Evolutionary conservation across 129 eudicot species (phyloP).

Genomic region (Ambrosia trifida): DNA sequence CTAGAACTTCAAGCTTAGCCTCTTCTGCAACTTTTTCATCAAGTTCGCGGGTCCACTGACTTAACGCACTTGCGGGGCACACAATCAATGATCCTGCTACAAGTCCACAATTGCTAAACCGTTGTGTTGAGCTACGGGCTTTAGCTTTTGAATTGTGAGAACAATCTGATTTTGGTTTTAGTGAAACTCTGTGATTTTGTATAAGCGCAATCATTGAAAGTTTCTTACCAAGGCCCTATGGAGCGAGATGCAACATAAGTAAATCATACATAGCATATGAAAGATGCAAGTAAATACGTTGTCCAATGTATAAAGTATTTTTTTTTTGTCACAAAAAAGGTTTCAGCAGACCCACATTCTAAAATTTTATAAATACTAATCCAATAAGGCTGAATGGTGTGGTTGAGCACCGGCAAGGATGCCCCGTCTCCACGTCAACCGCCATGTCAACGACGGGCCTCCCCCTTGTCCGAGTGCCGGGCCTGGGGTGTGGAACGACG

Average conservation of each 20-base stretch:
- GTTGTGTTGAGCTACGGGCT: constrained; percentile 45
- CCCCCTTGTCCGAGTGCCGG: too few species aligned
- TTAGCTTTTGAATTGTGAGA: constrained; percentile 39
- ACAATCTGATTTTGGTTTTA: constrained; percentile 50
- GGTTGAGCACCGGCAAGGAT: too few species aligned
- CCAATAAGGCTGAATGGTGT: too few species aligned
- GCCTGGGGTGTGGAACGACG: too few species aligned
- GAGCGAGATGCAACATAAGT: constrained; percentile 23
- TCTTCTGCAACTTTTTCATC: constrained; percentile 76
- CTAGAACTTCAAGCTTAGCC: constrained; percentile 61
- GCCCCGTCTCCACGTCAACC: too few species aligned
- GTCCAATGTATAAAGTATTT: not conserved
- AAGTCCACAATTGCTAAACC: constrained; percentile 50
- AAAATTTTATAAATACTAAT: too few species aligned
- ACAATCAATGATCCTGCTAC: constrained; percentile 87
- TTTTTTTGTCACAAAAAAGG: not conserved
- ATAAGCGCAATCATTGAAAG: constrained; percentile 88
- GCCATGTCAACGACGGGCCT: too few species aligned
- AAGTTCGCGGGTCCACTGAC: constrained; percentile 92
- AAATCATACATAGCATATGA: constrained; percentile 7
- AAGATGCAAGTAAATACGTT: not conserved
- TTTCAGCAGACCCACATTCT: not conserved
- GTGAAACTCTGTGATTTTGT: constrained; percentile 43
- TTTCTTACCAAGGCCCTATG: constrained; percentile 95
- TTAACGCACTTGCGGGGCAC: constrained; percentile 91